Evolutionary conservation across 2,329 filamentous ascomycete species (phyloP).

Genomic region (Cladorrhinum sp.): DNA sequence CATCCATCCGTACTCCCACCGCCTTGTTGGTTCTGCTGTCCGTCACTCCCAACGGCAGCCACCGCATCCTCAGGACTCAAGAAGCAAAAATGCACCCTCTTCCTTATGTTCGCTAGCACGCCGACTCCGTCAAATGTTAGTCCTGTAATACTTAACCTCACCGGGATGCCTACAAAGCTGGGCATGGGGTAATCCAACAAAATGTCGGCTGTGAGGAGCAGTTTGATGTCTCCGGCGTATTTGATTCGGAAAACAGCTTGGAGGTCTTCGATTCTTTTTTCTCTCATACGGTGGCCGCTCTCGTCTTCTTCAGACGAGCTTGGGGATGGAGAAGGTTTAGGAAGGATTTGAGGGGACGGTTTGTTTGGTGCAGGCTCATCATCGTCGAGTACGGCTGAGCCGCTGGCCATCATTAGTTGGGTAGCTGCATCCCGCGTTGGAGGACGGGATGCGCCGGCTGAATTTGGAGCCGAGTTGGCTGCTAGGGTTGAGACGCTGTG

Average conservation of each 20-base stretch:
- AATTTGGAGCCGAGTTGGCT: conserved; percentile 48
- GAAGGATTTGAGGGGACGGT: background rate
- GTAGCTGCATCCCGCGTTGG: conserved; percentile 51
- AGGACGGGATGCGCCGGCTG: conserved; percentile 43
- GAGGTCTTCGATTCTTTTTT: conserved; percentile 79
- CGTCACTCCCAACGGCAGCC: conserved; percentile 56
- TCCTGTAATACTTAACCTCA: conserved; percentile 92
- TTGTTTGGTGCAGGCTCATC: conserved; percentile 27
- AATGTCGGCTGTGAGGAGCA: conserved; percentile 91
- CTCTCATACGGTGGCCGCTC: conserved; percentile 49
- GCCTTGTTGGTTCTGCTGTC: conserved; percentile 11
- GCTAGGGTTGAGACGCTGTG: conserved; percentile 61
- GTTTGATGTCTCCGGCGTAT: conserved; percentile 81
- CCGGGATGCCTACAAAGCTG: conserved; percentile 91
- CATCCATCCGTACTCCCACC: background rate
- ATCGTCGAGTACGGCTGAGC: conserved; percentile 40
- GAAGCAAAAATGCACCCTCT: conserved; percentile 89
- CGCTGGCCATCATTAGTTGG: conserved; percentile 23
- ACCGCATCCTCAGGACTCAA: conserved; percentile 87
- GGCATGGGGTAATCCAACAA: conserved; percentile 98
- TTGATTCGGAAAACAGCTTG: conserved; percentile 89
- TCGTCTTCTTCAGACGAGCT: conserved; percentile 20
- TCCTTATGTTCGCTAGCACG: conserved; percentile 85
- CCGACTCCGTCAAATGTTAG: conserved; percentile 93
- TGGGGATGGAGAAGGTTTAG: background rate